A percentile compares a stretch with the other conserved stretches of the same genome.
Conservation (phyloP, 2,329 filamentous ascomycete genomes). For the Talaromyces albobiverticillius region DNA sequence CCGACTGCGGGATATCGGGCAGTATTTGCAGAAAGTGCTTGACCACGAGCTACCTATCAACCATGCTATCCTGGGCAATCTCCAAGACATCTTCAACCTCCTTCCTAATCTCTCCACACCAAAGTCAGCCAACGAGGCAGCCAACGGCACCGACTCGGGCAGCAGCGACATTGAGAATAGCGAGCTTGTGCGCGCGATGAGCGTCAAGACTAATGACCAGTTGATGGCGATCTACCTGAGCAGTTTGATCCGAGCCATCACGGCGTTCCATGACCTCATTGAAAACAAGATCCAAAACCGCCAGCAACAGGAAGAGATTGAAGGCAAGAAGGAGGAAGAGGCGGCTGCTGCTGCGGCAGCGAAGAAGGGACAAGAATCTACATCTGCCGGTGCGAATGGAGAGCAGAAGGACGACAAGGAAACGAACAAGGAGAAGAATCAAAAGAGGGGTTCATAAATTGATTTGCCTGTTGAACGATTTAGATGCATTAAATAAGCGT, state of each 20-base stretch:
- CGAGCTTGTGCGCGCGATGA: conserved; percentile 94
- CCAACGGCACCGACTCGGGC: conserved; percentile 40
- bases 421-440: conserved; percentile 58
- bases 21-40: conserved; percentile 93
- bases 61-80: conserved; percentile 92
- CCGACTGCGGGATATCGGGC: conserved; percentile 88
- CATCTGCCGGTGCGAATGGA: conserved; percentile 33
- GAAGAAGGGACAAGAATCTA: conserved; percentile 59
- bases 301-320: conserved; percentile 94
- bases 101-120: conserved; percentile 92
- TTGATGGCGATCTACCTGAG: conserved; percentile 97
- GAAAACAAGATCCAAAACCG: conserved; percentile 99
- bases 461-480: too few relatives aligned
- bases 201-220: conserved; percentile 98
- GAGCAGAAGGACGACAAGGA: conserved; percentile 57
- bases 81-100: conserved; percentile 99
- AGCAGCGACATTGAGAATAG: conserved; percentile 59
- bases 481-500: too few relatives aligned
- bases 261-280: conserved; percentile 97
- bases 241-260: conserved; percentile 94
- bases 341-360: conserved; percentile 53
- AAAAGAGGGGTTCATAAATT: conserved; percentile 58
- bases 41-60: conserved; percentile 92
- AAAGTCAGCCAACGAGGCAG: conserved; percentile 57
- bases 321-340: conserved; percentile 70